These are phyloP conservation scores for Jatropha podagrica DNA, from an alignment of 441 rosid species.

Conservation along the genomic window DNA sequence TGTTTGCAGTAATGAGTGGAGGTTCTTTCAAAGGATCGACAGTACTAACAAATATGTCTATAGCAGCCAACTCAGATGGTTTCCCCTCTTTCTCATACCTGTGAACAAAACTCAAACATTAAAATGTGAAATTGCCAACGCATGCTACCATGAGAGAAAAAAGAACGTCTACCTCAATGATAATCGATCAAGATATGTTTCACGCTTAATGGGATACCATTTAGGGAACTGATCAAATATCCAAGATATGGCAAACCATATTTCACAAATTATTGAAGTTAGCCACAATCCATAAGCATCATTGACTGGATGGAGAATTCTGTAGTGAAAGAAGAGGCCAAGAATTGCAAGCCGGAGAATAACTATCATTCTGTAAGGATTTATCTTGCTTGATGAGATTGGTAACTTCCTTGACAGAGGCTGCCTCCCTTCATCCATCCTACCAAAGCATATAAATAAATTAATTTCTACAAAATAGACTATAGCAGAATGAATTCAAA, in stretches of 20 bases:
- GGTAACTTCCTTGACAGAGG: conserved; percentile 94
- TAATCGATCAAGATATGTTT: conserved; percentile 93
- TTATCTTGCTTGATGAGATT: conserved; percentile 81
- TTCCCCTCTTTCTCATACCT: conserved; percentile 96
- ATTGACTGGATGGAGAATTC: conserved; percentile 81
- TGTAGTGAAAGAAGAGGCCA: conserved; percentile 85
- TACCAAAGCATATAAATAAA: conserved; percentile 23
- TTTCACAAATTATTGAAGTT: conserved; percentile 88
- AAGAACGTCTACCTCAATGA: conserved; percentile 56
- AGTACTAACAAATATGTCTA: conserved; percentile 90
- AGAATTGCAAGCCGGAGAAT: conserved; percentile 78
- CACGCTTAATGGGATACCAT: conserved; percentile 85
- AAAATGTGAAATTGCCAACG: neutral
- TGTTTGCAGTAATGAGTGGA: conserved; percentile 96
- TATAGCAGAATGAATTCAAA: too few species aligned
- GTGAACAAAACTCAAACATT: neutral
- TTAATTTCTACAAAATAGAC: neutral
- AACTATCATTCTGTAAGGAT: conserved; percentile 81
- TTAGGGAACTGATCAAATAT: conserved; percentile 95
- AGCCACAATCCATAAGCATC: conserved; percentile 92
- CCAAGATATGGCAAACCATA: conserved; percentile 99
- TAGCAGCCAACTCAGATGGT: conserved; percentile 61
- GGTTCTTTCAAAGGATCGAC: conserved; percentile 98
- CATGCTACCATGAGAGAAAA: neutral
- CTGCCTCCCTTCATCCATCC: conserved; percentile 99